A percentile compares a stretch with the other conserved stretches of the same genome.
Evolutionary conservation across 208 protist genomes (phyloP).

Genomic region (Trypanosoma scelopori): DNA sequence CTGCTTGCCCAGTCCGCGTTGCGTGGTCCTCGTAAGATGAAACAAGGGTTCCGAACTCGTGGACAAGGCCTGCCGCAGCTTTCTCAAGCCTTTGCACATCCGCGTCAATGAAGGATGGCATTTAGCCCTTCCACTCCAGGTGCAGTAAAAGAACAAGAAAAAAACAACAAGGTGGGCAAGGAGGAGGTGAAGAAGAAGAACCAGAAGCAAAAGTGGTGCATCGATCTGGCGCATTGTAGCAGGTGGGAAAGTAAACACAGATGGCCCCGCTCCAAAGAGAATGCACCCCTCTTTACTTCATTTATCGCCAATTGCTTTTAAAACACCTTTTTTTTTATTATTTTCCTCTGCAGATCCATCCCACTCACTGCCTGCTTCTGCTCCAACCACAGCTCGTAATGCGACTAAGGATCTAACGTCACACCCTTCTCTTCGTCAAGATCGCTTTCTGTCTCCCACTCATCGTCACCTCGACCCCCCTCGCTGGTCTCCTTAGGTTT

Average conservation of each 20-base stretch:
- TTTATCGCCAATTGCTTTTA: no score
- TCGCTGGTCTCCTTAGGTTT: not conserved
- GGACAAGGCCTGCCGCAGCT: not conserved
- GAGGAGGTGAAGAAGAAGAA: no score
- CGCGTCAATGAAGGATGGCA: not conserved
- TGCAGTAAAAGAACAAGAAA: not conserved
- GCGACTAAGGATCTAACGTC: not conserved
- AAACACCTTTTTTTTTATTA: no score
- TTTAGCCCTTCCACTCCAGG: not conserved
- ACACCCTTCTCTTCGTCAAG: conserved; percentile 32
- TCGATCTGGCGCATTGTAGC: not conserved
- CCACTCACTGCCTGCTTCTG: conserved; percentile 37
- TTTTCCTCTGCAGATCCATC: conserved; percentile 5
- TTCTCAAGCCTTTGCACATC: conserved; percentile 5
- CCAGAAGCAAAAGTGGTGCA: not conserved
- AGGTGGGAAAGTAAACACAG: not conserved
- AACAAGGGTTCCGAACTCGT: conserved; percentile 3
- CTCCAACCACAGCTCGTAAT: conserved; percentile 14
- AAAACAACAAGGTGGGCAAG: not conserved
- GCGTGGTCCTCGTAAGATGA: conserved; percentile 7
- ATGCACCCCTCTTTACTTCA: not conserved
- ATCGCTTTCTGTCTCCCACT: conserved; percentile 23
- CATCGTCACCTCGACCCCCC: conserved; percentile 5
- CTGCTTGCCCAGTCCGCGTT: not conserved
- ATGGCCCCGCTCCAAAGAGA: not conserved